Evolutionary conservation across 371 early-diverging fungal species (phyloP), one percentile per base, ranked within the genome.

Genomic region (Gilbertella persicaria): DNA sequence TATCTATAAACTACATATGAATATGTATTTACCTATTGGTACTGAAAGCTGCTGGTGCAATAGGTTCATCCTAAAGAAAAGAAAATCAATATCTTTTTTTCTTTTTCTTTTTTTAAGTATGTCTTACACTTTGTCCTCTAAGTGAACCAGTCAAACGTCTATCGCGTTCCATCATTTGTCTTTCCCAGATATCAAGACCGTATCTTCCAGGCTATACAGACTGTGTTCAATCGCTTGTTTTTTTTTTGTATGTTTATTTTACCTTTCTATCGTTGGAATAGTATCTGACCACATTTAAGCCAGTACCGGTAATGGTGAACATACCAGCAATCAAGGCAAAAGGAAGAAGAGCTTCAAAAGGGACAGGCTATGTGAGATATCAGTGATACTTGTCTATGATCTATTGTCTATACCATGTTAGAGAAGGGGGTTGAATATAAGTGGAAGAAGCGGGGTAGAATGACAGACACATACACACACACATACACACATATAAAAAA

Each of bases 111-210:
- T 2, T 6, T 21, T 7, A 29, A 4, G n/a, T 16, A 35, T 50
- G 9, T 38, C 21, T 53, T 78, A 78, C 78, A 59, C 66, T 64
- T 62, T 78, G 78, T 50, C 78, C 78, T 50, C 78, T 66, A 26
- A 65, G 23, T 33, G 72, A 68, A 41, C 78, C 78, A 36, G 78
- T 78, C 25, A 78, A 60, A 53, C 75, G 78, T 68, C 73, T 69
- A 45, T 78, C 78, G 57, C 78, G 78, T 53, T 78, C 75, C 78
- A 78, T 75, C 78, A 78, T 78, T 68, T 75, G 75, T 17, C 55
- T 57, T 19, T 78, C 78, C 75, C 75, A 78, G 37, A 40, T 55
- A 58, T 78, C 78, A 50, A 78, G 60, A 20, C 54, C 54, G 28
- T 54, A 54, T 60, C 60, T 60, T 40, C 37, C 36, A 43, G 60